Conservation (phyloP, 2,329 filamentous ascomycete species). For the Nectriaceae sp. region DNA sequence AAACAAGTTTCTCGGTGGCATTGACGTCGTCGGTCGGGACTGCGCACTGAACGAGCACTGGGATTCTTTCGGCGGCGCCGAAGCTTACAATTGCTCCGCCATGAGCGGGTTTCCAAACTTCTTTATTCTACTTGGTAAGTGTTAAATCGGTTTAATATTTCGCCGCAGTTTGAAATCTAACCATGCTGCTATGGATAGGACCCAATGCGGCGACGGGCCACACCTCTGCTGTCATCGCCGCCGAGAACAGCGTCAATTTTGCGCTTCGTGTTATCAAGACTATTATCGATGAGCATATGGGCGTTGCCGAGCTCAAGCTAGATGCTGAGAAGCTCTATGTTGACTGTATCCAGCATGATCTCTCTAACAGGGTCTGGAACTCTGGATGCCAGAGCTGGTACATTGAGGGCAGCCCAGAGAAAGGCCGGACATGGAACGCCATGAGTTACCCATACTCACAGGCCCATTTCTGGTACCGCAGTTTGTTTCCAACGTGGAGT, state of each 20-base stretch:
- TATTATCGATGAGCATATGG: conserved; percentile 35
- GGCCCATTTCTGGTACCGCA: conserved; percentile 13
- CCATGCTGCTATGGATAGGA: conserved; percentile 32
- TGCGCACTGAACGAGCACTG: conserved; percentile 57
- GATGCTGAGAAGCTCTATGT: conserved; percentile 38
- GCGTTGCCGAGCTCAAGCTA: conserved; percentile 33
- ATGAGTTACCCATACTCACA: conserved; percentile 14
- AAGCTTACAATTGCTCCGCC: conserved; percentile 60
- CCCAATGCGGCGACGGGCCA: conserved; percentile 67
- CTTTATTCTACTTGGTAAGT: conserved; percentile 57
- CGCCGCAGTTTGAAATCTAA: not conserved
- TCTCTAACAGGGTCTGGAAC: conserved; percentile 37
- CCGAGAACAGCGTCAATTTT: conserved; percentile 63
- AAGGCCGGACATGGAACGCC: conserved; percentile 6
- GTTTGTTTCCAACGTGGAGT: conserved; percentile 8
- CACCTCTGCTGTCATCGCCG: conserved; percentile 58
- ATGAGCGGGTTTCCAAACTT: conserved; percentile 66
- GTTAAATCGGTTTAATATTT: not conserved
- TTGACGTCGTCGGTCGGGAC: conserved; percentile 53
- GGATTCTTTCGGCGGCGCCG: conserved; percentile 59
- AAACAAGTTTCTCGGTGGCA: conserved; percentile 52
- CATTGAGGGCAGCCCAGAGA: not conserved
- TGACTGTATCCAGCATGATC: conserved; percentile 31
- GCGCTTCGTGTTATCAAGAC: conserved; percentile 59
- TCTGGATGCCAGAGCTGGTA: conserved; percentile 41